phyloP scores from a whole-genome alignment of 371 early-diverging fungal species.

The Chytridium lagenaria region DNA sequence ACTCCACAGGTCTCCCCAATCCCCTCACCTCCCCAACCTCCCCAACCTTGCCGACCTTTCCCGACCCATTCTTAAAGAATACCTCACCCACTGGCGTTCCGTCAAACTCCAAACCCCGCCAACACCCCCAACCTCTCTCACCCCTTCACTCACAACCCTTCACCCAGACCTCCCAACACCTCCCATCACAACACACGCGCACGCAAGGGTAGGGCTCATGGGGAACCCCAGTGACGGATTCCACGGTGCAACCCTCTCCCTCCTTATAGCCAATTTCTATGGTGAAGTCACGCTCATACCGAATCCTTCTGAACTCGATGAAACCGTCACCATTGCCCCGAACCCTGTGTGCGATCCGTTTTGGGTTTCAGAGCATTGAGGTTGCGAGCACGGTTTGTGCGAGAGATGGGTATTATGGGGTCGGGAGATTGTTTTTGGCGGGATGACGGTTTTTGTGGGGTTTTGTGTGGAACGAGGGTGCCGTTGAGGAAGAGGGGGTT shows the following conservation, averaged over 20 bases:
- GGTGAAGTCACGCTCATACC: conserved; percentile 66
- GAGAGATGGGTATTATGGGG: conserved; percentile 68
- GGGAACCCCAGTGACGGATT: conserved; percentile 79
- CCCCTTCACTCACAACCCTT: not conserved
- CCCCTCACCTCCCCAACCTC: not conserved
- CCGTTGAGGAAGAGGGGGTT: conserved; percentile 59
- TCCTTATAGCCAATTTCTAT: conserved; percentile 71
- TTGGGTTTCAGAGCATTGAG: conserved; percentile 50
- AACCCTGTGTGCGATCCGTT: conserved; percentile 58
- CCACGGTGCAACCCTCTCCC: conserved; percentile 68
- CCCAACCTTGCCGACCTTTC: not conserved
- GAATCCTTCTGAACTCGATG: conserved; percentile 44
- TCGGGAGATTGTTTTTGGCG: conserved; percentile 63
- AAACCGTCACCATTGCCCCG: conserved; percentile 51
- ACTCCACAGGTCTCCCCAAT: not conserved
- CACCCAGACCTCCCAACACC: not conserved
- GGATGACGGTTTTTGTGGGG: conserved; percentile 64
- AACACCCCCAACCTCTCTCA: conserved; percentile 8
- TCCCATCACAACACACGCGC: conserved; percentile 52
- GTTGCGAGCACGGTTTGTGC: conserved; percentile 48
- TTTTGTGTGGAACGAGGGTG: conserved; percentile 55
- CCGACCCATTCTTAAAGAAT: conserved; percentile 4
- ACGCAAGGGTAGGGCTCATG: conserved; percentile 74
- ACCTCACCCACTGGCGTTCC: not conserved
- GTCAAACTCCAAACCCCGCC: not conserved